phyloP scores from a whole-genome alignment of 495 filamentous ascomycete species.

The Lentithecium fluviatile region DNA sequence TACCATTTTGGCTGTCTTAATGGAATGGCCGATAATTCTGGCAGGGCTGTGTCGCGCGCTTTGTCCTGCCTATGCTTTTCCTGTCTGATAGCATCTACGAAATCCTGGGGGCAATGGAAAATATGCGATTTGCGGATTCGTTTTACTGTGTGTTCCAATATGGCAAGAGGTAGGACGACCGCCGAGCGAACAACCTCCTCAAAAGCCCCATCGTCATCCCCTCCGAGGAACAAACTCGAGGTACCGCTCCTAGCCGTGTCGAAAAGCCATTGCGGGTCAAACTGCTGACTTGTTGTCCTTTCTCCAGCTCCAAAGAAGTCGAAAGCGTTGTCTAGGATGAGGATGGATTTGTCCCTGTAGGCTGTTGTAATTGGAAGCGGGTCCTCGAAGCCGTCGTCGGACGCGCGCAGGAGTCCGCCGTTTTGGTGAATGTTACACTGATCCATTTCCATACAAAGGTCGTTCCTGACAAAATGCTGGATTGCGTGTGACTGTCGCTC shows the following conservation, averaged over 20 bases:
- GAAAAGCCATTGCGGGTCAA: constrained; percentile 6
- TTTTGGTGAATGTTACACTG: constrained; percentile 4
- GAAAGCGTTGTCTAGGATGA: constrained; percentile 2
- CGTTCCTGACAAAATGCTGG: background rate
- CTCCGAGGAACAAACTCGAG: constrained; percentile 1
- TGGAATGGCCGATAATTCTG: constrained; percentile 1
- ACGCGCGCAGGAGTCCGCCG: background rate
- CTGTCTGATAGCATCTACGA: background rate
- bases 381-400: background rate
- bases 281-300: background rate
- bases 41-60: background rate
- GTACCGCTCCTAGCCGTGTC: background rate
- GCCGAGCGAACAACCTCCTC: background rate
- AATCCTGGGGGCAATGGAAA: background rate
- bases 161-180: background rate
- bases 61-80: no score
- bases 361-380: background rate
- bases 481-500: background rate
- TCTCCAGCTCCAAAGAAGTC: constrained; percentile 2
- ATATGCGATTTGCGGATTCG: background rate
- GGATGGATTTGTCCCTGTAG: background rate
- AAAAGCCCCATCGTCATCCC: background rate
- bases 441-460: background rate
- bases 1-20: constrained; percentile 4
- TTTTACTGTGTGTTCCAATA: background rate